These are phyloP conservation scores for Linaria vulgaris DNA, from an alignment of 257 asterid species.

Conservation along the genomic window DNA sequence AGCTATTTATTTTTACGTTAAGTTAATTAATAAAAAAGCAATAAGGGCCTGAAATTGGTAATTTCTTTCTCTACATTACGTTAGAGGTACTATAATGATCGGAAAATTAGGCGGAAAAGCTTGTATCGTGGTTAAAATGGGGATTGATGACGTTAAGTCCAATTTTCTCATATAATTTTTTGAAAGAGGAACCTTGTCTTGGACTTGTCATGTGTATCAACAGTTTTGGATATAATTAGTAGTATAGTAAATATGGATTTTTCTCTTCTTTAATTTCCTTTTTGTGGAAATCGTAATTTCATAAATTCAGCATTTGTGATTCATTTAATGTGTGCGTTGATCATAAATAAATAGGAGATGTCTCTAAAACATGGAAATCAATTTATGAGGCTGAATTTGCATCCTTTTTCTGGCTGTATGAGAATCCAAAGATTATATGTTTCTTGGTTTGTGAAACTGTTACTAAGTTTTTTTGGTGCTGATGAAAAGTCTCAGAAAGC, in stretches of 20 bases:
- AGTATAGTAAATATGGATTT: not conserved
- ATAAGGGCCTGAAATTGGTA: too few species aligned
- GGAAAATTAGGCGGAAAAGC: too few species aligned
- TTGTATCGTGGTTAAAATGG: too few species aligned
- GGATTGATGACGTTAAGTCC: too few species aligned
- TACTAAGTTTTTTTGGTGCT: not conserved
- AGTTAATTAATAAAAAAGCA: too few species aligned
- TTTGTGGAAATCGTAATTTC: conserved; percentile 2
- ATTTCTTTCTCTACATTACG: too few species aligned
- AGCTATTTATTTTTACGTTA: too few species aligned
- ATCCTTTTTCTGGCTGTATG: conserved; percentile 15
- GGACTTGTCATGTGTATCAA: too few species aligned
- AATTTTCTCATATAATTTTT: too few species aligned
- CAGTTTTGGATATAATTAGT: not conserved
- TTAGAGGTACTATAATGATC: too few species aligned
- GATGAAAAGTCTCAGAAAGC: conserved; percentile 3
- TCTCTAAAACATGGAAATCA: not conserved
- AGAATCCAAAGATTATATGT: conserved; percentile 8
- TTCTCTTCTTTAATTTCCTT: not conserved
- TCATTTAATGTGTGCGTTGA: conserved; percentile 2
- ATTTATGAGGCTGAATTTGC: conserved; percentile 7
- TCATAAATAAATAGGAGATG: conserved; percentile 3
- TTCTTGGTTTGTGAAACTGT: conserved; percentile 5
- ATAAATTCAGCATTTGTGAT: not conserved
- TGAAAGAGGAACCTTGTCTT: too few species aligned